Base-by-base conservation (phyloP, 192 early-diverging fungal species). In the Spizellomyces punctatus region DNA sequence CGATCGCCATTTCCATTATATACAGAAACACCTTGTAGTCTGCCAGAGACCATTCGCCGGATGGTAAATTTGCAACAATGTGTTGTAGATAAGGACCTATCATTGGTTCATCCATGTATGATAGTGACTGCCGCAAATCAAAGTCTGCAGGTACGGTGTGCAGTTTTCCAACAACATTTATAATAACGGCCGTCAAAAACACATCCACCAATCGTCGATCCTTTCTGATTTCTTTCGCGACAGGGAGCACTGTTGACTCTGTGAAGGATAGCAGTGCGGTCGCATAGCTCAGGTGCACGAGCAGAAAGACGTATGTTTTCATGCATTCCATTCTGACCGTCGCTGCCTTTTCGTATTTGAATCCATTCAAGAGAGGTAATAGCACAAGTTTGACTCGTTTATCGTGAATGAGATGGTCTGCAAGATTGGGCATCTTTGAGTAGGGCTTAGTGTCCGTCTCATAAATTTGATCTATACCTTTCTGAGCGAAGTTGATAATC, bases 321-420 rank as follows among this genome's bases (percentile, higher is more conserved):
- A 56, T 56, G 54, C 54, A 56, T 56, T 56, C 54, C 22, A 22
- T 56, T 56, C 54, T n/a, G 54, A 56, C 54, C n/a, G n/a, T 56
- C 54, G 54, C n/a, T 22, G n/a, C 4, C 22, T 22, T 56, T 56
- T 56, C 54, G 54, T 56, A 56, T 22, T 56, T 56, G 54, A 56
- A 56, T 6, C 54, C 22, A 22, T 56, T 56, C n/a, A 56, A 19
- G n/a, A 56, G 54, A 56, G 54, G 54, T 7, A 56, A 22, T 56
- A 56, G 22, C 7, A 22, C 22, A n/a, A 56, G 54, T 19, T 56
- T 56, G 6, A 22, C 22, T 7, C 54, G 54, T 22, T 56, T 56
- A 22, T n/a, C n/a, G 22, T 56, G 54, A 56, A 56, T 19, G 54
- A 56, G 54, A 22, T 56, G 54, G 7, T 56, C 54, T 36, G 27